Percentiles rank a stretch among this genome's conserved stretches.
phyloP scores from a whole-genome alignment of 352 stramenopile genomes.

The Phytophthora tentaculata region DNA sequence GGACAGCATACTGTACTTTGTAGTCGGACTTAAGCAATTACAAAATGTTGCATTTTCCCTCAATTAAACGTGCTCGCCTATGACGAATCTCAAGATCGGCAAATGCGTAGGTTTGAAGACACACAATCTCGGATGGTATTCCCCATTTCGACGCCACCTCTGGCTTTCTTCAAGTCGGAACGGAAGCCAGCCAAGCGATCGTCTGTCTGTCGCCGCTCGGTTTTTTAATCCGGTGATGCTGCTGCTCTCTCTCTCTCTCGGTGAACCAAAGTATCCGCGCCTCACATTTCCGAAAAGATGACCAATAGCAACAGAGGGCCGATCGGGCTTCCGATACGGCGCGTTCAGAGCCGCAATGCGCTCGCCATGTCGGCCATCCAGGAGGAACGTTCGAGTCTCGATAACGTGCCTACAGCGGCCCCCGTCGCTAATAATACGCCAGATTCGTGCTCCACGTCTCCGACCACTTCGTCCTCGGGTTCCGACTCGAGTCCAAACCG shows the following conservation, averaged over 20 bases:
- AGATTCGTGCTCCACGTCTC: constrained; percentile 24
- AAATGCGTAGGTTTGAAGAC: constrained; percentile 16
- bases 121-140: constrained; percentile 27
- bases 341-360: constrained; percentile 33
- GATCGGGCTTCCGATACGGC: constrained; percentile 35
- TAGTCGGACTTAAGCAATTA: no score
- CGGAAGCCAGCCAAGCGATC: constrained; percentile 29
- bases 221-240: background rate
- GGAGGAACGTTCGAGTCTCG: constrained; percentile 29
- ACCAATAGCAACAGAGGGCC: constrained; percentile 27
- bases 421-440: no score
- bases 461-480: constrained; percentile 28
- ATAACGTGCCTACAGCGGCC: constrained; percentile 5
- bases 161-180: constrained; percentile 38
- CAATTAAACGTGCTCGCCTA: constrained; percentile 4
- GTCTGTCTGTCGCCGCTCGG: constrained; percentile 2
- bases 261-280: constrained; percentile 12
- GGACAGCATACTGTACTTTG: no score
- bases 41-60: no score
- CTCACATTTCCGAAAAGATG: constrained; percentile 34
- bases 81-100: constrained; percentile 26
- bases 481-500: constrained; percentile 28
- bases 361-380: constrained; percentile 43
- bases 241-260: constrained; percentile 6
- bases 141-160: constrained; percentile 24